These are phyloP conservation scores for Cornus kousa DNA, from an alignment of 148 eudicot species.

Conservation along the genomic window DNA sequence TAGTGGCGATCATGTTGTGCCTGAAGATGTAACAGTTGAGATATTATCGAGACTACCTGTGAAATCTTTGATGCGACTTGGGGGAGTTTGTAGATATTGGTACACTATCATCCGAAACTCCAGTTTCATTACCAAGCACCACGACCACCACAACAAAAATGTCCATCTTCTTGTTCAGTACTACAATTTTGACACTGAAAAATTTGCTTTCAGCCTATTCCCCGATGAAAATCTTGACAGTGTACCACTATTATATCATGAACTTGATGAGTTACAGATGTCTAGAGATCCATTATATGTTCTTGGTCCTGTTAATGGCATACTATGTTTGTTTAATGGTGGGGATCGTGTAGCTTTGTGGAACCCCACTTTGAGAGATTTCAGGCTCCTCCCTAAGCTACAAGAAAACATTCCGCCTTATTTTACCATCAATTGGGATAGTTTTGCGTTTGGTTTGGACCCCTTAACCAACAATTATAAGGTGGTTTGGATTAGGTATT, in stretches of 20 bases:
- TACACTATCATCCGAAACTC: background rate
- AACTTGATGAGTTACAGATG: background rate
- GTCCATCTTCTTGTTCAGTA: background rate
- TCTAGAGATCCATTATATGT: background rate
- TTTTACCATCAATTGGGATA: background rate
- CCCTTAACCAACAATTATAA: background rate
- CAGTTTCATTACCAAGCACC: background rate
- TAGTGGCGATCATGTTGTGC: background rate
- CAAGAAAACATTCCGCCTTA: background rate
- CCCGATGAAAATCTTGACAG: background rate
- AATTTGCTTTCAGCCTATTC: background rate
- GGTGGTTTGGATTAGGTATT: conserved; percentile 1
- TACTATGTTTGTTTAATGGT: background rate
- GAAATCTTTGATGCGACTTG: background rate
- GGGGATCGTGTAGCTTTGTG: background rate
- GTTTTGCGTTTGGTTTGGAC: background rate
- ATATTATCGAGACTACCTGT: background rate
- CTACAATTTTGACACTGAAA: background rate
- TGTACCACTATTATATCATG: background rate
- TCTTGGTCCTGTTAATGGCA: background rate
- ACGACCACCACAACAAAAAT: background rate
- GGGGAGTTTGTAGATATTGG: background rate
- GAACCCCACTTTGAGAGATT: background rate
- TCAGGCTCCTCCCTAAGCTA: background rate
- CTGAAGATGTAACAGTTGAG: background rate